Evolutionary conservation across 768 basidiomycete genomes (phyloP).

Genomic region (Boletus sp.): DNA sequence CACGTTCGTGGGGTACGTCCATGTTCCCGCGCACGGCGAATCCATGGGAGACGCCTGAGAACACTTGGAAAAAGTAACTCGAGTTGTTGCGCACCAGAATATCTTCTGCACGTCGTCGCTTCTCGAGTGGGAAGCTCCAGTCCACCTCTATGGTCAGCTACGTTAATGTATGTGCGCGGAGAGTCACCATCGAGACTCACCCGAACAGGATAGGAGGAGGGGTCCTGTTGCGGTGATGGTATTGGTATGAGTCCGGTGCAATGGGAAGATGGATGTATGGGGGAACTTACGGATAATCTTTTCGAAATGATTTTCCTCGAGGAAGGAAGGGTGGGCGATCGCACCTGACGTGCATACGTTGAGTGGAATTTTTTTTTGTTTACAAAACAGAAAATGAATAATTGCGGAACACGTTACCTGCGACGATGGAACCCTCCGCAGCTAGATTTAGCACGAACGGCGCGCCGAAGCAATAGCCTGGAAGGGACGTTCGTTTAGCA

Average conservation of each 20-base stretch:
- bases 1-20: no score
- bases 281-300: slow-evolving; percentile 42
- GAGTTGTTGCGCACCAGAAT: no score
- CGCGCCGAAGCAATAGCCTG: slow-evolving; percentile 59
- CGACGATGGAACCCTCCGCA: slow-evolving; percentile 41
- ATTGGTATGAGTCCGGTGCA: neutral
- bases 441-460: slow-evolving; percentile 47
- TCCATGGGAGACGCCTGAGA: no score
- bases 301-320: slow-evolving; percentile 53
- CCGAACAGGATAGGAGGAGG: slow-evolving; percentile 23
- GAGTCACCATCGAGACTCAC: slow-evolving; percentile 4
- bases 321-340: slow-evolving; percentile 50
- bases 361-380: neutral
- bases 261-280: neutral
- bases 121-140: no score
- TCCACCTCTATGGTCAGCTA: no score
- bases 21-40: no score
- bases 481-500: neutral
- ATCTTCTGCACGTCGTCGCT: no score
- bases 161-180: no score
- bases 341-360: slow-evolving; percentile 32
- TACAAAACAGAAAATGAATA: neutral
- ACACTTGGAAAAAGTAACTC: no score
- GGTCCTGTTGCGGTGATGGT: slow-evolving; percentile 5
- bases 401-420: slow-evolving; percentile 33